These are phyloP conservation scores for Nitzschia inconspicua DNA, from an alignment of 108 stramenopile species.

Conservation along the genomic window DNA sequence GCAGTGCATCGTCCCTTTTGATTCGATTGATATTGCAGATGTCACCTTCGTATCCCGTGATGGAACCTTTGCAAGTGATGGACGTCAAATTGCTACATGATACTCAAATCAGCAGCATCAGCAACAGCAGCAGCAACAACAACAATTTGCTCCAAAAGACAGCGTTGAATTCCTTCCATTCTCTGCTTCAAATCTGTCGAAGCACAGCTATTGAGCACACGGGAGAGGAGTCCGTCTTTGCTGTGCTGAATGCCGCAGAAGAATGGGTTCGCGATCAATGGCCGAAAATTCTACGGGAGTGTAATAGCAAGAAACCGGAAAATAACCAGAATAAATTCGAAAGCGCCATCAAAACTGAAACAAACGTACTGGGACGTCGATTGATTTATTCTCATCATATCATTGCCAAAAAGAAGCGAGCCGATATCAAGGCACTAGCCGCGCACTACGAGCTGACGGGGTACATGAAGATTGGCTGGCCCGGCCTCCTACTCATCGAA, in stretches of 20 bases:
- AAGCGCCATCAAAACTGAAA: not conserved
- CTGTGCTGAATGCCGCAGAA: conserved; percentile 53
- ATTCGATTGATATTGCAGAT: conserved; percentile 45
- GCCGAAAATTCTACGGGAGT: conserved; percentile 17
- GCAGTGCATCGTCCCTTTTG: not conserved
- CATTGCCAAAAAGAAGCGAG: conserved; percentile 75
- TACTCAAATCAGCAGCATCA: not conserved
- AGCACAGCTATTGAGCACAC: conserved; percentile 6
- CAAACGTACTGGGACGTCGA: conserved; percentile 42
- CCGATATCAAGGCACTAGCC: conserved; percentile 52
- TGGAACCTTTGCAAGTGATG: conserved; percentile 19
- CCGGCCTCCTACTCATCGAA: conserved; percentile 74
- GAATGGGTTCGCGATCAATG: conserved; percentile 70
- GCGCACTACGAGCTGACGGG: conserved; percentile 58
- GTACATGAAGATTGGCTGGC: conserved; percentile 82
- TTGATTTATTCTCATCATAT: conserved; percentile 86
- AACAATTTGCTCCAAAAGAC: conserved; percentile 19
- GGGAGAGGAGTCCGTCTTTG: conserved; percentile 68
- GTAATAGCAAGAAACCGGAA: not conserved
- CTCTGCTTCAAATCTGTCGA: conserved; percentile 33
- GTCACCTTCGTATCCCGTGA: conserved; percentile 47
- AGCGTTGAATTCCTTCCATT: conserved; percentile 48
- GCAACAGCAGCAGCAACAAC: not conserved
- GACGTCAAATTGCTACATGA: not conserved
- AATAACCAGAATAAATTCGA: not conserved